A percentile compares a stretch with the other conserved stretches of the same genome.
Conservation (phyloP, 805 yeast species). For the Pichia scutulata region DNA sequence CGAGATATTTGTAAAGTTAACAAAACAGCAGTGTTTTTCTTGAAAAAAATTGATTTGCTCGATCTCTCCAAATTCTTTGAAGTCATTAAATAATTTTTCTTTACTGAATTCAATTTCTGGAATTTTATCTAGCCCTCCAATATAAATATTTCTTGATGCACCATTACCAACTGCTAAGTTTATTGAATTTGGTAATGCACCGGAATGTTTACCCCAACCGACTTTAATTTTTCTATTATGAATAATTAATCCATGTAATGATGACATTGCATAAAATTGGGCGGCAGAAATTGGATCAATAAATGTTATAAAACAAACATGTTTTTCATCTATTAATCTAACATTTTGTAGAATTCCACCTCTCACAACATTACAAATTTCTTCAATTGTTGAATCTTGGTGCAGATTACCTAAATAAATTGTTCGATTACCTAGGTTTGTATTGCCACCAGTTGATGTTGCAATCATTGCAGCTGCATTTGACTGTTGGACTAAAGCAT, state of each 20-base stretch:
- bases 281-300: conserved; percentile 97
- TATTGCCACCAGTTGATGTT: conserved; percentile 87
- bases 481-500: conserved; percentile 82
- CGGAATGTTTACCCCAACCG: conserved; percentile 98
- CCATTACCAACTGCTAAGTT: conserved; percentile 89
- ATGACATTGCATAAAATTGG: conserved; percentile 91
- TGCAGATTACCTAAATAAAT: conserved; percentile 88
- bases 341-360: conserved; percentile 89
- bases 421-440: conserved; percentile 87
- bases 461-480: conserved; percentile 98
- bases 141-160: conserved; percentile 86
- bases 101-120: conserved; percentile 24
- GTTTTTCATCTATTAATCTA: conserved; percentile 73
- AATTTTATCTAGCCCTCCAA: conserved; percentile 46
- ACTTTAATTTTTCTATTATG: conserved; percentile 82
- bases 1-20: conserved; percentile 84
- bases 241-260: conserved; percentile 79
- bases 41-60: conserved; percentile 87
- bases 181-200: conserved; percentile 80
- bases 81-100: conserved; percentile 58
- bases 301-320: conserved; percentile 90
- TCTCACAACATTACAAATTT: conserved; percentile 90
- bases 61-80: conserved; percentile 81
- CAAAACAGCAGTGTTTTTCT: conserved; percentile 83
- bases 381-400: conserved; percentile 81